Percentiles rank a stretch among this genome's conserved stretches.
Conservation (phyloP, 75 land plant species). For the Larix kaempferi region DNA sequence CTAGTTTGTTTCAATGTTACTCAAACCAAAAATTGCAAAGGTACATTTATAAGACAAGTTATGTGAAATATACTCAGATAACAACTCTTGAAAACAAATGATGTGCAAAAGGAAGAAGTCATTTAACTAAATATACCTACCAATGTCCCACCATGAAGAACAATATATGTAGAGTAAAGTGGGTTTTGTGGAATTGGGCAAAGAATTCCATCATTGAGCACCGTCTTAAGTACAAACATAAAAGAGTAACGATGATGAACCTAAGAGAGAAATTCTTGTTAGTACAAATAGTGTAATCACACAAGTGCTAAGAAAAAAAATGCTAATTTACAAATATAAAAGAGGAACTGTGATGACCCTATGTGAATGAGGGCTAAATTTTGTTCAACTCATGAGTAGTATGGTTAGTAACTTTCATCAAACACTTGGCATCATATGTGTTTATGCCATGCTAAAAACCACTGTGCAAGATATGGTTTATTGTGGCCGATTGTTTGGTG, state of each 20-base stretch:
- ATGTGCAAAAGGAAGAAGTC: background rate
- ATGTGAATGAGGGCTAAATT: too few relatives aligned
- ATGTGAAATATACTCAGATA: background rate
- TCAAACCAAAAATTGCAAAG: background rate
- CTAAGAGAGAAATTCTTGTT: conserved; percentile 39
- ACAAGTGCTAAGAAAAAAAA: too few relatives aligned
- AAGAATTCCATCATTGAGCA: conserved; percentile 98
- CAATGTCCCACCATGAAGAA: conserved; percentile 92
- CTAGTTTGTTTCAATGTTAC: background rate
- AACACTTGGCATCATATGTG: too few relatives aligned
- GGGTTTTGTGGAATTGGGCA: conserved; percentile 99
- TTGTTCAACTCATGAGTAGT: too few relatives aligned
- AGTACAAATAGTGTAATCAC: background rate
- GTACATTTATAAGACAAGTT: background rate
- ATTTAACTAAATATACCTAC: conserved; percentile 35
- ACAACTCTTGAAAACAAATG: background rate
- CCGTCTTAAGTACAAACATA: too few relatives aligned
- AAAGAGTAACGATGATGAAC: too few relatives aligned
- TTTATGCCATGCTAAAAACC: too few relatives aligned
- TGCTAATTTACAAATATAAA: too few relatives aligned
- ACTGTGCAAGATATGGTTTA: too few relatives aligned
- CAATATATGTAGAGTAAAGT: conserved; percentile 96
- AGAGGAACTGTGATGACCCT: too few relatives aligned
- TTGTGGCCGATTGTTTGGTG: too few relatives aligned
- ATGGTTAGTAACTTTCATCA: too few relatives aligned